Conservation (phyloP, 352 stramenopile species). For the Pythium aquatile region DNA sequence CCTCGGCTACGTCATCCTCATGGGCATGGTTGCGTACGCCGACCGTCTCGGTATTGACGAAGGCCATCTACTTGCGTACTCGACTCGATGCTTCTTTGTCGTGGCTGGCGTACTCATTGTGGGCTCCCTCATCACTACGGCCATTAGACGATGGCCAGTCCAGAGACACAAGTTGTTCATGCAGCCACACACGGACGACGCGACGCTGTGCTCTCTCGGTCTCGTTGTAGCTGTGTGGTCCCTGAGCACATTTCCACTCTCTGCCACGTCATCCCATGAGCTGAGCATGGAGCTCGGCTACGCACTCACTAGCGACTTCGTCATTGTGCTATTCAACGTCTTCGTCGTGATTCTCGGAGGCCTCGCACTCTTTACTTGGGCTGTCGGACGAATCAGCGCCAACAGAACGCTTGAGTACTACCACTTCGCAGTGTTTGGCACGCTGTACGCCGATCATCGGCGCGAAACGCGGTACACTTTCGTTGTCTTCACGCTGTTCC, state of each 20-base stretch:
- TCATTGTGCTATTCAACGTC: constrained; percentile 48
- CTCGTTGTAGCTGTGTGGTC: constrained; percentile 51
- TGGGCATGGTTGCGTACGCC: constrained; percentile 65
- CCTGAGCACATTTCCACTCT: constrained; percentile 55
- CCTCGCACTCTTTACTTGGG: constrained; percentile 41
- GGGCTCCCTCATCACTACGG: constrained; percentile 34
- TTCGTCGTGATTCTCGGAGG: constrained; percentile 44
- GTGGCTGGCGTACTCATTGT: constrained; percentile 37
- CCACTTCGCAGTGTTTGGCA: constrained; percentile 50
- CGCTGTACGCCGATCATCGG: constrained; percentile 58
- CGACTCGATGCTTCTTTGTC: constrained; percentile 46
- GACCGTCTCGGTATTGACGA: constrained; percentile 66
- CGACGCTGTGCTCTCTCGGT: constrained; percentile 52
- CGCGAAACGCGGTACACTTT: constrained; percentile 65
- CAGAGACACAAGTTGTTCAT: not conserved
- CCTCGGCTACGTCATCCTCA: constrained; percentile 42
- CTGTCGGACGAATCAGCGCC: constrained; percentile 37
- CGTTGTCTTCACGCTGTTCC: constrained; percentile 43
- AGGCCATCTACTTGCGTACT: constrained; percentile 38
- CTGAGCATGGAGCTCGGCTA: constrained; percentile 65
- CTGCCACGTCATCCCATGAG: constrained; percentile 56
- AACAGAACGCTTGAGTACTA: constrained; percentile 45
- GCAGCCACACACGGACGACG: constrained; percentile 29
- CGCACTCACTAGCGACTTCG: constrained; percentile 36
- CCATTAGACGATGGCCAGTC: not conserved